phyloP scores from a whole-genome alignment of 2,329 filamentous ascomycete species.

The Aspergillus oerlinghausenensis region DNA sequence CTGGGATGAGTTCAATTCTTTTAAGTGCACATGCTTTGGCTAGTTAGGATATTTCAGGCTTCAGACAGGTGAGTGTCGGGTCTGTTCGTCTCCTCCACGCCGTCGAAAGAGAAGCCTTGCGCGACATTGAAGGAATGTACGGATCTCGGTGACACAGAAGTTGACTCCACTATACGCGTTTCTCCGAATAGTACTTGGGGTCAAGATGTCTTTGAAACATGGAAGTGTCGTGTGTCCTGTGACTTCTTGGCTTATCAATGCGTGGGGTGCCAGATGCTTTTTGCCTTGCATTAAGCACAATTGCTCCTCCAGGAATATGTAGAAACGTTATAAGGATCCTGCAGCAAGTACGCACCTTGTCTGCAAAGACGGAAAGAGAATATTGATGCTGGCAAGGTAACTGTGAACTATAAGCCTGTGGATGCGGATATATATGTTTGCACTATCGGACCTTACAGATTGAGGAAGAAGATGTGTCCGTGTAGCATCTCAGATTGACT shows the following conservation, averaged over 20 bases:
- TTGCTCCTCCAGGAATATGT: background rate
- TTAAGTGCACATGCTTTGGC: background rate
- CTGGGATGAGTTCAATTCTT: background rate
- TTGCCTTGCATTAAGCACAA: background rate
- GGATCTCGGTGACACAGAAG: background rate
- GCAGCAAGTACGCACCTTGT: background rate
- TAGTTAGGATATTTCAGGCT: background rate
- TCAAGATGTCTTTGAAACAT: background rate
- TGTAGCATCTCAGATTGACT: background rate
- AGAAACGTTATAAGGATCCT: background rate
- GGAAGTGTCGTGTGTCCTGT: background rate
- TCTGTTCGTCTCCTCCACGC: background rate
- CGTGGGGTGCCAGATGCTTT: background rate
- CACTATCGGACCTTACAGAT: background rate
- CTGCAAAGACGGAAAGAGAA: background rate
- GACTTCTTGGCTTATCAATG: background rate
- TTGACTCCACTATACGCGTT: background rate
- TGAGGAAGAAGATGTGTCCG: background rate
- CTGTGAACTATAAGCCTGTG: background rate
- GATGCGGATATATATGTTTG: background rate
- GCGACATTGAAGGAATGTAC: background rate
- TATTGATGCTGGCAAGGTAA: background rate
- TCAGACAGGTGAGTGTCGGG: background rate
- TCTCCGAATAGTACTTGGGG: background rate
- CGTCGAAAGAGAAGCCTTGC: background rate